Base-by-base conservation (phyloP, 2,329 filamentous ascomycete species). In the Hortaea werneckii region DNA sequence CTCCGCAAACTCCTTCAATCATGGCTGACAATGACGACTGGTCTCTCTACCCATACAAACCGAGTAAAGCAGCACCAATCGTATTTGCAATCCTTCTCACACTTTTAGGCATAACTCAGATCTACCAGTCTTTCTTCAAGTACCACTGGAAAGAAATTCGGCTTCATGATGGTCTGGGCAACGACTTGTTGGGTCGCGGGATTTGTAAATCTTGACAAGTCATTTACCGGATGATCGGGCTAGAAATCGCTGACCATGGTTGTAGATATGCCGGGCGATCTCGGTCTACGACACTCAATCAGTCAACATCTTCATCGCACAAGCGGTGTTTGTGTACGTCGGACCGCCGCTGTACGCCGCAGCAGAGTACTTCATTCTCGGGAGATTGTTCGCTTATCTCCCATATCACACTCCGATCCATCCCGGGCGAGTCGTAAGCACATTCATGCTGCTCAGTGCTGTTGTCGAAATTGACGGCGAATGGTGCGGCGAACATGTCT, bases 311-410 rank as follows among this genome's bases (percentile, higher is more conserved):
- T 57, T 68, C 40, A 67, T 71, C 47, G 64, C 63, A 6, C 65
- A 65, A n/a, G 61, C 58, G 11, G 63, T 69, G 0, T 58, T 70
- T 5, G 61, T 68, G 32, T 58, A 68, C 10, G 58, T 69, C 46
- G 55, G 76, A 2, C 80, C 80, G 0, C 65, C 83, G 4, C 74
- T 81, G 37, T 68, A 54, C 42, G 77, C 79, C 43, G 68, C 78
- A 3, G 71, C 76, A 45, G 80, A 82, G 56, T 82, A 82, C 60
- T 73, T 79, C 53, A 71, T 80, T 45, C 72, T 83, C 26, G 74
- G 74, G 2, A 72, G 78, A 4, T 67, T 79, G 9, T 67, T 83
- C 13, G 76, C 76, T 59, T 83, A 82, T 60, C 68, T 79, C 2
- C 78, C 78, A 0, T 77, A 80, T 56, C 69, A 76, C 46, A 70